phyloP scores from a whole-genome alignment of 495 filamentous ascomycete species.

The Hyaloscypha finlandica region DNA sequence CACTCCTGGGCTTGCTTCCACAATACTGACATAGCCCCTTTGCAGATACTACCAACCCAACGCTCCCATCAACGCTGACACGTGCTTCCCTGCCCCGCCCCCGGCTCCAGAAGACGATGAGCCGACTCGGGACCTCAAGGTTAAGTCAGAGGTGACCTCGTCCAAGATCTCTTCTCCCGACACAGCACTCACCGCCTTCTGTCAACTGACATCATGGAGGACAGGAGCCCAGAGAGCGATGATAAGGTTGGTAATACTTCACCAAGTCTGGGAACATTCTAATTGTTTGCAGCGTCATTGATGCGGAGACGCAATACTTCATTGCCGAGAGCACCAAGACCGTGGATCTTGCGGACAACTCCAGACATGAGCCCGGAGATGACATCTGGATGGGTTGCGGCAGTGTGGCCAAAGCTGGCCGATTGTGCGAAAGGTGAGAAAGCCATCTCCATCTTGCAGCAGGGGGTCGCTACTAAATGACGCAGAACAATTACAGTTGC shows the following conservation, averaged over 20 bases:
- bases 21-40: constrained; percentile 4
- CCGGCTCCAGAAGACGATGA: constrained; percentile 9
- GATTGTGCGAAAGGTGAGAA: constrained; percentile 44
- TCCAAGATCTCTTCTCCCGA: constrained; percentile 54
- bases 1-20: not conserved
- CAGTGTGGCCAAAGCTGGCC: constrained; percentile 44
- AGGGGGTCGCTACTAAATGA: constrained; percentile 9
- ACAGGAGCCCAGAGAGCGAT: constrained; percentile 50
- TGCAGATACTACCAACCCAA: constrained; percentile 33
- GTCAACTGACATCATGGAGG: constrained; percentile 54
- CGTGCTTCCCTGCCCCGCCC: constrained; percentile 9
- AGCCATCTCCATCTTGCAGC: not conserved
- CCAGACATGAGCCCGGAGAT: constrained; percentile 39
- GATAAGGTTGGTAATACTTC: constrained; percentile 35
- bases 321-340: constrained; percentile 56
- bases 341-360: constrained; percentile 36
- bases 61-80: constrained; percentile 21
- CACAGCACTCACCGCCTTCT: constrained; percentile 62
- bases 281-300: constrained; percentile 36
- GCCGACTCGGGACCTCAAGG: constrained; percentile 37
- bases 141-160: constrained; percentile 51
- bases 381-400: constrained; percentile 48
- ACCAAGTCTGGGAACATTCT: not conserved
- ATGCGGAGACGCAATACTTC: constrained; percentile 49
- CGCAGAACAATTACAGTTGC: constrained; percentile 24